Base-by-base conservation (phyloP, 495 filamentous ascomycete genomes). In the Xylaria telfairii region DNA sequence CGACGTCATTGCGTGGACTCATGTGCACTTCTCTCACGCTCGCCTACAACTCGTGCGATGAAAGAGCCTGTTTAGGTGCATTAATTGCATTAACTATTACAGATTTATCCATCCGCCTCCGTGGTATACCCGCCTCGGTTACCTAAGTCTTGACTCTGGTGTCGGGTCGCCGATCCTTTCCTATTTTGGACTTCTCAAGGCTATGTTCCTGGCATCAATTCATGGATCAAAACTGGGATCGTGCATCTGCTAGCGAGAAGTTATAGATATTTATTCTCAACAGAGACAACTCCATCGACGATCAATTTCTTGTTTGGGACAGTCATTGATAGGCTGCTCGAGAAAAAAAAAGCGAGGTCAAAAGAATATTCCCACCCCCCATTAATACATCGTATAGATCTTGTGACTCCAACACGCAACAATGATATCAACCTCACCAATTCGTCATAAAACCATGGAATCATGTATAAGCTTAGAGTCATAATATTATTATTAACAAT, bases 211-310 rank as follows among this genome's bases (percentile, higher is more conserved):
- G 64, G 21, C 32, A 53, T 26, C 64, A 5, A 66, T 66, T 32
- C 32, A 53, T 66, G 64, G 46, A 19, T 66, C 64, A 54, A 41
- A 41, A 41, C 64, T 41, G 64, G 64, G 64, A 66, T 66, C 46
- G 34, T 41, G 64, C 64, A 66, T 53, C 8, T 37, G 21, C 64
- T 41, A 66, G 32, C 54, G 41, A 65, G n/a, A 51, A 65, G 26
- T 32, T 37, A 34, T 65, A 54, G 30, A 66, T 2, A 37, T 54
- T 65, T 42, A 17, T 47, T 54, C 3, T 54, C 44, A 66, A 54
- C 32, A 66, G 15, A 39, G 64, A 12, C 47, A 66, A 54, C 13
- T 47, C n/a, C 32, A 66, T 53, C 34, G 34, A 41, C 46, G 64
- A 66, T 66, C 30, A 53, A 41, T 54, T 66, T 66, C 64, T 66